A percentile compares a stretch with the other conserved stretches of the same genome.
Evolutionary conservation across 371 early-diverging fungal species (phyloP).

Genomic region (Rhizopus microsporus): DNA sequence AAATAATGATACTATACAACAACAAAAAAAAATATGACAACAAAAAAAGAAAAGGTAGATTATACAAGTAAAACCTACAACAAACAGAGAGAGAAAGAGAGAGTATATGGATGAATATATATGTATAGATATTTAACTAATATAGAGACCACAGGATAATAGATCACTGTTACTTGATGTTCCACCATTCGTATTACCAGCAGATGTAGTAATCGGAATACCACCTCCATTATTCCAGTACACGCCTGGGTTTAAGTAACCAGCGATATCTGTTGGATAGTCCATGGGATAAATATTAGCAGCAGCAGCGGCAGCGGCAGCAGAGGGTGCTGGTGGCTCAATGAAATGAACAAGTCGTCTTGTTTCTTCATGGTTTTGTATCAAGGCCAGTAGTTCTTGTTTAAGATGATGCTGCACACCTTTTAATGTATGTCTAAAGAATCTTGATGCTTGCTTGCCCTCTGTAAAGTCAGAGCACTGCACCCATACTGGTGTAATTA

Average conservation of each 20-base stretch:
- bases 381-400: slow-evolving; percentile 48
- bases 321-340: slow-evolving; percentile 12
- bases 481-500: slow-evolving; percentile 50
- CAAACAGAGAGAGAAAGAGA: neutral
- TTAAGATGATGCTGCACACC: slow-evolving; percentile 56
- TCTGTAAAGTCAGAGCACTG: slow-evolving; percentile 81
- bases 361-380: slow-evolving; percentile 38
- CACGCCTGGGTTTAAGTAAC: slow-evolving; percentile 18
- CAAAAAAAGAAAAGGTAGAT: slow-evolving; percentile 1
- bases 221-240: slow-evolving; percentile 11
- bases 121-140: slow-evolving; percentile 11
- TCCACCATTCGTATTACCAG: neutral
- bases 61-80: neutral
- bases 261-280: neutral
- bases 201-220: slow-evolving; percentile 5
- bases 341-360: slow-evolving; percentile 43
- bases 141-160: slow-evolving; percentile 21
- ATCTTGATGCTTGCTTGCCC: slow-evolving; percentile 67
- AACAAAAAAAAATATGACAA: neutral
- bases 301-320: slow-evolving; percentile 2
- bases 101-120: neutral
- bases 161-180: neutral
- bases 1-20: slow-evolving; percentile 7
- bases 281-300: neutral
- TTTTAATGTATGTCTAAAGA: slow-evolving; percentile 65